phyloP scores from a whole-genome alignment of 768 basidiomycete species.

The Pleurotus giganteus region DNA sequence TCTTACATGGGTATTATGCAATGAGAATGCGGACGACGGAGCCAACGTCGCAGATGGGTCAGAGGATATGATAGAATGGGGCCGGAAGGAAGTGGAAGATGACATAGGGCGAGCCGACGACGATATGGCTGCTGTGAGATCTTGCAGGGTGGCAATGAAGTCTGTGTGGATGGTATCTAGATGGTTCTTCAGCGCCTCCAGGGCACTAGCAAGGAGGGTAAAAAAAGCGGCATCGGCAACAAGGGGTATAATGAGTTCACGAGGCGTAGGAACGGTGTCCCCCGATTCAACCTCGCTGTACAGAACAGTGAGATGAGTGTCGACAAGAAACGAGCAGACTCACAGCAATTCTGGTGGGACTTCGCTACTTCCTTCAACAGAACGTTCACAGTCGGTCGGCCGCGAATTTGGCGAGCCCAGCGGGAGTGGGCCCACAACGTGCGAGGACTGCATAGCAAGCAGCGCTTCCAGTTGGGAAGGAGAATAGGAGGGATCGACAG shows the following conservation, averaged over 20 bases:
- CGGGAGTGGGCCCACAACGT: slow-evolving; percentile 14
- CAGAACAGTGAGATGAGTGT: too few relatives aligned
- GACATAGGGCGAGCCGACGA: slow-evolving; percentile 43
- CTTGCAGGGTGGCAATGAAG: slow-evolving; percentile 41
- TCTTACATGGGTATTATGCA: slow-evolving; percentile 14
- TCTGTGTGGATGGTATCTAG: slow-evolving; percentile 46
- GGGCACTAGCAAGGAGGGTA: slow-evolving; percentile 59
- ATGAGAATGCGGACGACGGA: slow-evolving; percentile 18
- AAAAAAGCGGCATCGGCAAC: slow-evolving; percentile 82
- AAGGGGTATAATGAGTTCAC: slow-evolving; percentile 75
- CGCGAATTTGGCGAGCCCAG: too few relatives aligned
- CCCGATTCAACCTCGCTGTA: background rate
- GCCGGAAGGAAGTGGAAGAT: slow-evolving; percentile 37
- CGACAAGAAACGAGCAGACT: background rate
- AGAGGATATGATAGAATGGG: slow-evolving; percentile 42
- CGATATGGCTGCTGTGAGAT: slow-evolving; percentile 36
- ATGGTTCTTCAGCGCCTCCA: slow-evolving; percentile 52
- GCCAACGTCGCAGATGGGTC: slow-evolving; percentile 32
- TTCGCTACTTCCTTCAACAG: too few relatives aligned
- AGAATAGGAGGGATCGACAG: slow-evolving; percentile 29
- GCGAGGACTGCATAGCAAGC: slow-evolving; percentile 10
- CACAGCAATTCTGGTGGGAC: too few relatives aligned
- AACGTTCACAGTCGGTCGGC: background rate
- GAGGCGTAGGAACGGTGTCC: slow-evolving; percentile 4
- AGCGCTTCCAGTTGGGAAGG: slow-evolving; percentile 1